Conservation (phyloP, 441 rosid species). For the Gossypium schwendimanii region DNA sequence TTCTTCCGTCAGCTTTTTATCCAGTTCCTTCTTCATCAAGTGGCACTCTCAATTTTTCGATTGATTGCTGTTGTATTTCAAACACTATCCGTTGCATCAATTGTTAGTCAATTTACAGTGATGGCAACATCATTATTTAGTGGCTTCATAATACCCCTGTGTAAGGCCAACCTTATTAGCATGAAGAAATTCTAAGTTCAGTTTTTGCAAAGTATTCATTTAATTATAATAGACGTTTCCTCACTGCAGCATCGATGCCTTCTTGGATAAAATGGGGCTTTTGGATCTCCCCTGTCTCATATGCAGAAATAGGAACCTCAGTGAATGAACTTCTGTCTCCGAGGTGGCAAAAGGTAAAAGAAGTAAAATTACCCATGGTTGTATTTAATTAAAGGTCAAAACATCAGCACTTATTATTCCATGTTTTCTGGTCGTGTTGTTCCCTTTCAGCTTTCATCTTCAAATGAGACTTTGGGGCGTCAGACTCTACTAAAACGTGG, state of each 20-base stretch:
- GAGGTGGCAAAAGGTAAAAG: constrained; percentile 32
- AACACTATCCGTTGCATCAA: constrained; percentile 31
- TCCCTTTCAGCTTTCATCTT: constrained; percentile 18
- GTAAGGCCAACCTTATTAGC: constrained; percentile 16
- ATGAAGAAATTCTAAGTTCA: not conserved
- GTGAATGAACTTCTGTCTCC: constrained; percentile 42
- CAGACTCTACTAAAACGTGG: constrained; percentile 22
- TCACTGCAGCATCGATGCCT: constrained; percentile 26
- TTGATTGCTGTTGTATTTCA: constrained; percentile 36
- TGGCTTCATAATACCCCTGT: constrained; percentile 27
- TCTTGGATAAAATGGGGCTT: constrained; percentile 38
- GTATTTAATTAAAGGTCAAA: not conserved
- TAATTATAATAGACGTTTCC: not conserved
- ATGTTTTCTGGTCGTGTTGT: not conserved
- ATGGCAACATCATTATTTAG: constrained; percentile 18
- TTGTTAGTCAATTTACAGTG: constrained; percentile 9
- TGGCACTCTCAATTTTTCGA: constrained; percentile 45
- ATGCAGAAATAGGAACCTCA: constrained; percentile 29
- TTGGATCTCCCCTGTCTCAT: constrained; percentile 37
- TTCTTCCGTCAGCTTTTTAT: constrained; percentile 46
- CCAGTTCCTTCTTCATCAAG: constrained; percentile 41
- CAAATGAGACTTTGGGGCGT: constrained; percentile 27
- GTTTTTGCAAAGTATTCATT: not conserved
- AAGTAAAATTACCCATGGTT: not conserved
- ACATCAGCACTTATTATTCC: not conserved